Evolutionary conservation across 2,329 filamentous ascomycete genomes (phyloP), one percentile per base, ranked within the genome.

Genomic region (Aureobasidium leucospermi): DNA sequence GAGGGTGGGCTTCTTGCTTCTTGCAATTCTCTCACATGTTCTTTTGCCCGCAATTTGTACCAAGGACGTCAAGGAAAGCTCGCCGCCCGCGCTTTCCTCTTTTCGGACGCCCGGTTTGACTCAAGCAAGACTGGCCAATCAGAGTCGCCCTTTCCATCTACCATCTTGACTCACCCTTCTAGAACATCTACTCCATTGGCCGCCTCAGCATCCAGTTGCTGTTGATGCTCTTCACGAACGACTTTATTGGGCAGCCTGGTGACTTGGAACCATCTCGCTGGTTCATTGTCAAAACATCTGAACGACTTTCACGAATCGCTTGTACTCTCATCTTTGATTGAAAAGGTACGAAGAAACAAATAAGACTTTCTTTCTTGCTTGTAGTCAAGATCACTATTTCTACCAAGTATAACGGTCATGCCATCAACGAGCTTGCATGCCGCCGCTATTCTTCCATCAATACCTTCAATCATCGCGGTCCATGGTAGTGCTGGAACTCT

Each of bases 21-120:
- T 43, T 59, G 23, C 57, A 59, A 59, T 55, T 52, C 48, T 52
- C 19, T 52, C 19, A 29, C 19, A 55, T 55, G 29, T 48, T 58
- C 55, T 58, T 51, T 48, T 48, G 58, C 49, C 52, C 52, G 48
- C 48, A 41, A 56, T 49, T 46, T 60, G 58, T 55, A 60, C 28
- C 23, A 38, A 16, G 47, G 52, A 58, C 59, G 59, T 61, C 59
- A 61, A 36, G 53, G 49, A 59, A 43, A 41, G 29, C 59, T 49
- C 42, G 28, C 15, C 59, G 51, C 59, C 31, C 19, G 49, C 59
- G 52, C 59, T 46, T 57, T 39, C 34, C 59, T 36, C 28, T 16
- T 56, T 58, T 58, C 45, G 52, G 43, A 41, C 41, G 13, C 15
- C 16, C 15, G n/a, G 8, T 32, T 43, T 55, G 51, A 55, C 51